Conservation (phyloP, 2,329 filamentous ascomycete genomes). For the Clonostachys rhizophaga region DNA sequence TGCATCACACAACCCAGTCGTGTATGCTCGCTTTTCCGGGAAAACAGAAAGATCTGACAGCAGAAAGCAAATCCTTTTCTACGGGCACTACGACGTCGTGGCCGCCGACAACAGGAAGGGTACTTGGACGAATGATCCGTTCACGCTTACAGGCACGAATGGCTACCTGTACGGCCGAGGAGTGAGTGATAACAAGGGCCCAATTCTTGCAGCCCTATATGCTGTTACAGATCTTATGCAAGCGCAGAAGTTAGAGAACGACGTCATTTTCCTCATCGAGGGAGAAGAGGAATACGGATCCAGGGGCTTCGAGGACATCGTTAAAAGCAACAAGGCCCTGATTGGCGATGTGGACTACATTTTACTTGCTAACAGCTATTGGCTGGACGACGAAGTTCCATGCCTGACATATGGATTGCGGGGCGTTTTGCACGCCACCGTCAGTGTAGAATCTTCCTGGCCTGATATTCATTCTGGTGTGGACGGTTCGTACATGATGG, state of each 20-base stretch:
- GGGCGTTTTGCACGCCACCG: slow-evolving; percentile 88
- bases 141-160: slow-evolving; percentile 82
- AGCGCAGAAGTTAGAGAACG: slow-evolving; percentile 76
- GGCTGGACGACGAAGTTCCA: slow-evolving; percentile 92
- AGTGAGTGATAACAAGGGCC: slow-evolving; percentile 97
- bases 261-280: slow-evolving; percentile 92
- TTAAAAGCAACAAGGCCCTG: slow-evolving; percentile 72
- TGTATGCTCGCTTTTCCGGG: slow-evolving; percentile 81
- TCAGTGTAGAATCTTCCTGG: slow-evolving; percentile 79
- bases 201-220: slow-evolving; percentile 89
- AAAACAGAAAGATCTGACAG: slow-evolving; percentile 60
- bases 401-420: slow-evolving; percentile 93
- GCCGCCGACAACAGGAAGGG: slow-evolving; percentile 76
- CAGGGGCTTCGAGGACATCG: slow-evolving; percentile 80
- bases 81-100: slow-evolving; percentile 97
- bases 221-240: slow-evolving; percentile 86
- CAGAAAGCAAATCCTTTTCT: slow-evolving; percentile 88
- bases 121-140: slow-evolving; percentile 86
- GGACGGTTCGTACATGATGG: slow-evolving; percentile 86
- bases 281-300: slow-evolving; percentile 96
- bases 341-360: slow-evolving; percentile 95
- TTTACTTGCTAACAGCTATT: slow-evolving; percentile 94
- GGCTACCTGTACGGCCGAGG: slow-evolving; percentile 93
- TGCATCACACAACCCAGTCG: slow-evolving; percentile 82
- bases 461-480: slow-evolving; percentile 94